Evolutionary conservation across 306 rosid genomes (phyloP).

Genomic region (Citrullus mucosospermus): DNA sequence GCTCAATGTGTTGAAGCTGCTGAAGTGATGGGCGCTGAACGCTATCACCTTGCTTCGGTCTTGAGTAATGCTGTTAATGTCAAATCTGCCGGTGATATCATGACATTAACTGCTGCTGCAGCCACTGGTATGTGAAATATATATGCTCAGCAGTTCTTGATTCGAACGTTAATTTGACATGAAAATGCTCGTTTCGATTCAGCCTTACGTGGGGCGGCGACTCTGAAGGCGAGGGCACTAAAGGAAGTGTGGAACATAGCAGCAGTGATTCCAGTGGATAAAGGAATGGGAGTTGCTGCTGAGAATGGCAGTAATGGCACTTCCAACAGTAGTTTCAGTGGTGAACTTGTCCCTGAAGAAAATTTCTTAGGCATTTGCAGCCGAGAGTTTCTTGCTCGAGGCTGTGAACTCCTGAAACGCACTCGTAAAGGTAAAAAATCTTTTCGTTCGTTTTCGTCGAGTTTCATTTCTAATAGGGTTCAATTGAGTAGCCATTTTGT

Average conservation of each 20-base stretch:
- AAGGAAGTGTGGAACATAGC: conserved; percentile 97
- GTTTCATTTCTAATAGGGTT: background rate
- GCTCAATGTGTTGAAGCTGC: conserved; percentile 95
- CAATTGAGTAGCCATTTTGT: background rate
- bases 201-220: conserved; percentile 97
- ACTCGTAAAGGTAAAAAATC: conserved; percentile 55
- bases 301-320: conserved; percentile 38
- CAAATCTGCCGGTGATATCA: conserved; percentile 74
- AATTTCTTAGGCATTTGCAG: conserved; percentile 76
- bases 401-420: conserved; percentile 84
- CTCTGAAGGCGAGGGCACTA: conserved; percentile 87
- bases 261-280: conserved; percentile 89
- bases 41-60: conserved; percentile 70
- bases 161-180: background rate
- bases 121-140: conserved; percentile 30
- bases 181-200: background rate
- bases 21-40: conserved; percentile 80
- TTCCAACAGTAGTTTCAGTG: conserved; percentile 66
- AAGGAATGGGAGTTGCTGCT: conserved; percentile 28
- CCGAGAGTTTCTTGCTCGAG: conserved; percentile 65
- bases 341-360: conserved; percentile 66
- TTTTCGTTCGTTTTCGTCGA: background rate
- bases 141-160: background rate
- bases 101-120: conserved; percentile 80
- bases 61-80: conserved; percentile 84